Evolutionary conservation across 148 eudicot genomes (phyloP), one percentile per base, ranked within the genome.

Genomic region (Diospyros kaki): DNA sequence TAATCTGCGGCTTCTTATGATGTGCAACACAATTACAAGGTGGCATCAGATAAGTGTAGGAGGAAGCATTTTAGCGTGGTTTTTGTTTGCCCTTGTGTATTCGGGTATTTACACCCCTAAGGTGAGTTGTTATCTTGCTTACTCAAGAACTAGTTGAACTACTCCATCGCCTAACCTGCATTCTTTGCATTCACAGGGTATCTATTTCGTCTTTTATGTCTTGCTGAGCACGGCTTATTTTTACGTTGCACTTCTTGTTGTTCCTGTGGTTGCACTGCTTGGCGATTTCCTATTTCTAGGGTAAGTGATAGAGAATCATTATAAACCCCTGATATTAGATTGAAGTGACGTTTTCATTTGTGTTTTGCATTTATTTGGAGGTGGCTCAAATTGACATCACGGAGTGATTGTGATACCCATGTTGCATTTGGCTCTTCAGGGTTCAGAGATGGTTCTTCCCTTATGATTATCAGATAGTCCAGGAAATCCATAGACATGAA

Each of bases 41-140:
- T 94, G 97, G 98, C 98, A 94, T 83, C 88, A 90, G 73, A 84
- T 94, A 46, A 90, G 92, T 73, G 89, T 92, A 71, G 93, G 96
- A 80, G 98, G 98, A 76, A 94, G 98, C 86, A 86, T 94, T 79
- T 60, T 87, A 51, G 83, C 89, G 5, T 94, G 98, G 98, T 89
- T 92, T 75, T 9, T 87, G 10, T 94, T 94, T 74, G 79, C 87
- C 81, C 86, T 90, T 78, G 68, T 87, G 42, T 94, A 94, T 80
- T 90, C 98, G 4, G 92, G 87, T 64, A 71, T 94, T 82, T 79
- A 77, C 69, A 82, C 85, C 63, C 81, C 87, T 12, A 89, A 81
- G 88, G 92, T 89, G 73, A 72, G 84, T 66, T 11, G 10, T 70
- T 66, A 53, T 51, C 58, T 77, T 58, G 45, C 58, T 67, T 6